These are phyloP conservation scores for Leptodontidium sp. DNA, from an alignment of 2,329 filamentous ascomycete species.

Conservation along the genomic window DNA sequence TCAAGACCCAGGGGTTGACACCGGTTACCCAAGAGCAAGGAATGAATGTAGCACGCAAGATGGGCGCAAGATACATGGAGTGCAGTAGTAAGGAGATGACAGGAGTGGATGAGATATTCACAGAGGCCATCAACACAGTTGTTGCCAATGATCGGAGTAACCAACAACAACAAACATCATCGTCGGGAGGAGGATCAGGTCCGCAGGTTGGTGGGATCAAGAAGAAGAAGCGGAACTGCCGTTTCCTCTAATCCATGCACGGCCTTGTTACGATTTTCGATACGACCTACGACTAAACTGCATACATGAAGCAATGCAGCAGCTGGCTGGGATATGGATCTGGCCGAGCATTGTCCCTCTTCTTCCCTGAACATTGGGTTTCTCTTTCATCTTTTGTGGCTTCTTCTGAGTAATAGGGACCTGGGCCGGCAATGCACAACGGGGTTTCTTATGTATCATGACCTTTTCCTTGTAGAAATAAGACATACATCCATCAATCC, in stretches of 20 bases:
- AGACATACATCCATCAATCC: constrained; percentile 48
- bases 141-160: constrained; percentile 81
- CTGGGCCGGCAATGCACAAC: constrained; percentile 36
- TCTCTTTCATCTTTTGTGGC: constrained; percentile 30
- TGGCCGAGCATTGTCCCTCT: constrained; percentile 33
- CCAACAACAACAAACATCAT: constrained; percentile 35
- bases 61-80: constrained; percentile 96
- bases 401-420: constrained; percentile 42
- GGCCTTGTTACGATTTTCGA: constrained; percentile 43
- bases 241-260: constrained; percentile 66
- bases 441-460: constrained; percentile 46
- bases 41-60: constrained; percentile 85
- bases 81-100: constrained; percentile 98
- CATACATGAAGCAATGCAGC: constrained; percentile 42
- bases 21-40: constrained; percentile 94
- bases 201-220: constrained; percentile 58
- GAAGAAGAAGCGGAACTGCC: constrained; percentile 87
- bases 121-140: constrained; percentile 87
- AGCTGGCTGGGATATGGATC: constrained; percentile 31
- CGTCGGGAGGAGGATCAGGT: constrained; percentile 29
- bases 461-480: constrained; percentile 49
- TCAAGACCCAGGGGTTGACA: constrained; percentile 96
- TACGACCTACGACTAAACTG: constrained; percentile 44
- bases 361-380: constrained; percentile 29
- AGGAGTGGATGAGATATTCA: constrained; percentile 96